Base-by-base conservation (phyloP, 2,329 filamentous ascomycete species). In the Alternaria novae-zelandiae region DNA sequence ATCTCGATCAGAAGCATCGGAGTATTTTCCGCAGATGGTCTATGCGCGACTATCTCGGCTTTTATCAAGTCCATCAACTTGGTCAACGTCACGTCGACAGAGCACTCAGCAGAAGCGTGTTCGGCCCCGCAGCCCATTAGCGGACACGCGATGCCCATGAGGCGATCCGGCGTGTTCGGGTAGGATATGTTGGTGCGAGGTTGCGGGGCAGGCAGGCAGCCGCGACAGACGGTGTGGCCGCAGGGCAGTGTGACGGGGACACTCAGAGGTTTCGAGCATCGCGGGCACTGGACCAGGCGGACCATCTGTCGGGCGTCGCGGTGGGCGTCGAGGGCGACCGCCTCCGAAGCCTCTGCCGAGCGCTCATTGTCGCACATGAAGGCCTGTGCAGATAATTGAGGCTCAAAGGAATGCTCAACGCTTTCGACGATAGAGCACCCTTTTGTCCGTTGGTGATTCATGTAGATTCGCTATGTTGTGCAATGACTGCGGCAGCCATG, bases 171-270 rank as follows among this genome's bases (percentile, higher is more conserved):
- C 2, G 86, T 85, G 15, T 88, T 88, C 1, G 93, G 93, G 78
- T 95, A 97, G 2, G 92, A 91, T 61, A 97, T 91, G 65, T 92
- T 88, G 51, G 83, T 83, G 47, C 93, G 87, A 15, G 84, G 78
- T 71, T 90, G 87, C 3, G 89, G 81, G 50, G 87, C 80, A 2
- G 94, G 94, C 2, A 97, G 81, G 79, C 94, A 97, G 54, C 79
- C 78, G 72, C 86, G 89, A 81, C 94, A 97, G 11, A 97, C 80
- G 11, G 90, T 90, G 74, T 90, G 88, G 26, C 94, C 93, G 77
- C 94, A 97, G 6, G 94, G 93, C 5, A 97, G 82, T 0, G 91
- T 91, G 60, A 93, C 85, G 6, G 94, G 92, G 9, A 88, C 84
- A 49, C 81, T 84, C 28, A 96, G 83, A 1, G 91, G 90, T 46